phyloP scores from a whole-genome alignment of 176 grass and related monocot species.

The Tillandsia fasciculata region DNA sequence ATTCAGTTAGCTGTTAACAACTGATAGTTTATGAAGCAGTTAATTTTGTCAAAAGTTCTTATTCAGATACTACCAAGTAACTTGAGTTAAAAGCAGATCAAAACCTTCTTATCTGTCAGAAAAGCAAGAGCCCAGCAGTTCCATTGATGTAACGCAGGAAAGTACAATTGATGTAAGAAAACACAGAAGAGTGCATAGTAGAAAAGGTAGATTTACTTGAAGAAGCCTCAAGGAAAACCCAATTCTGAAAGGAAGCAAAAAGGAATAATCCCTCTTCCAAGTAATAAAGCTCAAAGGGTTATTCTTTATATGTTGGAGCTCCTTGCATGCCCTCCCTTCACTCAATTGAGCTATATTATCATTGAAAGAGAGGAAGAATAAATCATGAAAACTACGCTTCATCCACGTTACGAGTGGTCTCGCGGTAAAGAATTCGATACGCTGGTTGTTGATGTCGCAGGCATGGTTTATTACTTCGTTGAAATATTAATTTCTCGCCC shows the following conservation, averaged over 20 bases:
- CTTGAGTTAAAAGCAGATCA: too few species aligned
- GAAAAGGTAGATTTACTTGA: constrained; percentile 21
- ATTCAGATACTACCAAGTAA: too few species aligned
- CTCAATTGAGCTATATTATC: background rate
- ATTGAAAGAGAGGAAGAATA: constrained; percentile 2
- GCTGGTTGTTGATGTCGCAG: constrained; percentile 39
- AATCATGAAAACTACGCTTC: constrained; percentile 31
- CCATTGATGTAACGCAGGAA: too few species aligned
- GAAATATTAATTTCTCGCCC: background rate
- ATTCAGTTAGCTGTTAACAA: too few species aligned
- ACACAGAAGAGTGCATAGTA: constrained; percentile 21
- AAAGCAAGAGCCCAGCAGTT: too few species aligned
- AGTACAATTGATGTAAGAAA: too few species aligned
- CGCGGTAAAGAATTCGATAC: constrained; percentile 32
- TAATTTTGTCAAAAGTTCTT: too few species aligned
- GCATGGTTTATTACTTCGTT: constrained; percentile 4
- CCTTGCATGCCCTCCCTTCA: background rate
- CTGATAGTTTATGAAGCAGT: too few species aligned
- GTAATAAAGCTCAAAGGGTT: background rate
- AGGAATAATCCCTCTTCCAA: constrained; percentile 23
- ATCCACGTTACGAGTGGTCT: constrained; percentile 49
- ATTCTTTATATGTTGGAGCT: constrained; percentile 3
- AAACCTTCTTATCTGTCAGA: too few species aligned
- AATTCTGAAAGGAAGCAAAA: constrained; percentile 10
- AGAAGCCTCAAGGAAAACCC: background rate